phyloP scores from a whole-genome alignment of 139 green algal genomes.

The Haematococcus lacustris region DNA sequence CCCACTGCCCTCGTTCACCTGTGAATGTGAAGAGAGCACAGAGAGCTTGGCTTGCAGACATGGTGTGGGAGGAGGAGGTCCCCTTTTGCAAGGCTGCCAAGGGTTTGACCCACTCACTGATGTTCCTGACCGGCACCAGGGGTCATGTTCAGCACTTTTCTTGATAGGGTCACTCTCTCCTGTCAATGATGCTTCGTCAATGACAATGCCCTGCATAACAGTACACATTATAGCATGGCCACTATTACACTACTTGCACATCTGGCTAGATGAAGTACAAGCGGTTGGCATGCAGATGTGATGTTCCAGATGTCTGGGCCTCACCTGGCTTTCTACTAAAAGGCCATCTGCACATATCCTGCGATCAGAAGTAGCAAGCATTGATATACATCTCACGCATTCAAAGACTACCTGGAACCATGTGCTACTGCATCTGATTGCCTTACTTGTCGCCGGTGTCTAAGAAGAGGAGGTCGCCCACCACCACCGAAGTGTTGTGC shows the following conservation, averaged over 20 bases:
- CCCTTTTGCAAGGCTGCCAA: too few species aligned
- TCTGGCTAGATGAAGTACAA: too few species aligned
- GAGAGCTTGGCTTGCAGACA: neutral
- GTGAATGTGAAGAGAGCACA: constrained; percentile 53
- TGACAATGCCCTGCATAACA: too few species aligned
- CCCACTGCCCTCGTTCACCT: constrained; percentile 81
- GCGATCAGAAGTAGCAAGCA: too few species aligned
- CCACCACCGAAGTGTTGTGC: constrained; percentile 74
- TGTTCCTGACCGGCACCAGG: constrained; percentile 76
- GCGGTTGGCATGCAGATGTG: too few species aligned
- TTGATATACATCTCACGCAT: too few species aligned
- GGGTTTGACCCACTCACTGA: constrained; percentile 53
- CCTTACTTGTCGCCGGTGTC: constrained; percentile 81
- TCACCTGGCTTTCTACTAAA: constrained; percentile 42
- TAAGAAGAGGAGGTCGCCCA: constrained; percentile 87
- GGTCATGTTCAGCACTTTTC: constrained; percentile 60
- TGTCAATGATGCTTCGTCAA: constrained; percentile 93
- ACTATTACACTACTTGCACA: too few species aligned
- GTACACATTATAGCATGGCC: too few species aligned
- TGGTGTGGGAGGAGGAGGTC: too few species aligned
- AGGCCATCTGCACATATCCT: constrained; percentile 52
- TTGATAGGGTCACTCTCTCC: constrained; percentile 87
- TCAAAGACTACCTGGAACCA: too few species aligned
- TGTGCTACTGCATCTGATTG: too few species aligned
- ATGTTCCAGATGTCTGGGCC: too few species aligned